Base-by-base conservation (phyloP, 2,329 filamentous ascomycete species). In the Aurifilum marmelostoma region DNA sequence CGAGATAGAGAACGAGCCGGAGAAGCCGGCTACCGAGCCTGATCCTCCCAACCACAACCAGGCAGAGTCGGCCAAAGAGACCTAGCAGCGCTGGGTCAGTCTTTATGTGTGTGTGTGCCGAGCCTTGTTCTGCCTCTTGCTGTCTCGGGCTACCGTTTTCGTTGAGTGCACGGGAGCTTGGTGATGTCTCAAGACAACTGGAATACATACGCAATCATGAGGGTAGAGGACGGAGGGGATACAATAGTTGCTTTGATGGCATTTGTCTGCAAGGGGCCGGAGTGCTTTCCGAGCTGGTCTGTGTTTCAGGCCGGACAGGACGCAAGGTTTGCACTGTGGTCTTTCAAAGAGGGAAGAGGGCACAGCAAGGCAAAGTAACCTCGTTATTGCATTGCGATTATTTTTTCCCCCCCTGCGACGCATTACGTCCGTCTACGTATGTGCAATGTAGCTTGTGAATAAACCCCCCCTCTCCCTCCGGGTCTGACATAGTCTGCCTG, bases 121-220 rank as follows among this genome's bases (percentile, higher is more conserved):
- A 24, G 43, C 27, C 43, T 47, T 47, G 7, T 29, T 65, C 14
- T 41, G 32, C 39, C 43, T 68, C 66, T 61, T 67, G 69, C 71
- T 66, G 65, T 68, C 21, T n/a, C 18, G 56, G 56, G 63, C 63
- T 54, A 65, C 66, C 63, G 71, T 71, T 72, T 37, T 37, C 56
- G 18, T 37, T 29, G 47, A n/a, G 18, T 43, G 27, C 18, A 21
- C 18, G 14, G 14, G 18, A 41, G 32, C 29, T 47, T 29, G 54
- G 61, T 29, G 24, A 50, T 41, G n/a, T 21, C 43, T 27, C n/a
- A 58, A 29, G 37, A 47, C 43, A 54, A 34, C 52, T 37, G 24
- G 37, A 64, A 37, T 27, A 39, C 41, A 58, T 29, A 64, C 27
- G 50, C 37, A 52, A 43, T 27, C 43, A 41, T 29, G 34, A 18